These are phyloP conservation scores for Stemphylium lycopersici DNA, from an alignment of 2,329 filamentous ascomycete genomes.

Conservation along the genomic window DNA sequence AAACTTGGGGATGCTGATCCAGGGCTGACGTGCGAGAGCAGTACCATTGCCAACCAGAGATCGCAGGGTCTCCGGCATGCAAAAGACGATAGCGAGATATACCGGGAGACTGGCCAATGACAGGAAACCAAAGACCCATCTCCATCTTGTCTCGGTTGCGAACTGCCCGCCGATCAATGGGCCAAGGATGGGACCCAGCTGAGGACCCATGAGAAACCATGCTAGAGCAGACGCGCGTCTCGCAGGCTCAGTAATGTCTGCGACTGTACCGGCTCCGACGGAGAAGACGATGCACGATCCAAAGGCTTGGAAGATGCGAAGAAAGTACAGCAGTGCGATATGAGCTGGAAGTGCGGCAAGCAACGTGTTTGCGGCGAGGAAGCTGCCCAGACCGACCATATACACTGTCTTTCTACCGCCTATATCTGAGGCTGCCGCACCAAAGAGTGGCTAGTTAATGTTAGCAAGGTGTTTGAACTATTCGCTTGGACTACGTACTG, in stretches of 20 bases:
- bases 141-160: slow-evolving; percentile 45
- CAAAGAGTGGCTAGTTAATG: slow-evolving; percentile 47
- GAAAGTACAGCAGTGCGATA: slow-evolving; percentile 47
- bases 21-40: slow-evolving; percentile 31
- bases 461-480: slow-evolving; percentile 6
- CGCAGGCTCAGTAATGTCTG: slow-evolving; percentile 51
- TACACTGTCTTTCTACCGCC: slow-evolving; percentile 52
- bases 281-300: slow-evolving; percentile 53
- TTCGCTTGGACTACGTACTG: slow-evolving; percentile 19
- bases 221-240: slow-evolving; percentile 51
- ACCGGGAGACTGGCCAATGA: slow-evolving; percentile 34
- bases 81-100: slow-evolving; percentile 43
- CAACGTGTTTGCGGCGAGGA: slow-evolving; percentile 49
- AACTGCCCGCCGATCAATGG: slow-evolving; percentile 53
- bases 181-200: slow-evolving; percentile 54
- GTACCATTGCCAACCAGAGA: slow-evolving; percentile 54
- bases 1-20: slow-evolving; percentile 34
- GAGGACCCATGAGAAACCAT: slow-evolving; percentile 53
- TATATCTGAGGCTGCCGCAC: slow-evolving; percentile 50
- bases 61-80: slow-evolving; percentile 56
- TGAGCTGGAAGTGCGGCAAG: slow-evolving; percentile 50
- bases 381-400: slow-evolving; percentile 50
- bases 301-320: slow-evolving; percentile 53
- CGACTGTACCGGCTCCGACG: slow-evolving; percentile 53
- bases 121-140: slow-evolving; percentile 55